A percentile compares a stretch with the other conserved stretches of the same genome.
These are phyloP conservation scores for Cladosporium sphaerospermum DNA, from an alignment of 2,329 filamentous ascomycete genomes.

Conservation along the genomic window DNA sequence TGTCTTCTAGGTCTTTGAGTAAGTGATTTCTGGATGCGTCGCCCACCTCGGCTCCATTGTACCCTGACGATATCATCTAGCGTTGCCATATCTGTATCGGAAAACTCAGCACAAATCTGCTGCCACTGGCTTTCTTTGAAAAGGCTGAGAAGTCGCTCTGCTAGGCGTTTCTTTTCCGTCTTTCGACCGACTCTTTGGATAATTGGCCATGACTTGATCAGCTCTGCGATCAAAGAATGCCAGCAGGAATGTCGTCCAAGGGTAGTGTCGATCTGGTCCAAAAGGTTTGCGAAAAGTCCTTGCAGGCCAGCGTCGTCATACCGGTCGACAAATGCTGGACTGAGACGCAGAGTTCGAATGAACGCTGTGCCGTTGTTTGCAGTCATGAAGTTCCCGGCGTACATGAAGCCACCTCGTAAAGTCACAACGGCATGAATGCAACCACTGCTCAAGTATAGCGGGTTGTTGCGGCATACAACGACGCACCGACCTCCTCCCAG, in stretches of 20 bases:
- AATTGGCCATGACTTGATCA: conserved; percentile 1
- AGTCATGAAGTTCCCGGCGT: conserved; percentile 6
- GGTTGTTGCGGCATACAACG: conserved; percentile 1
- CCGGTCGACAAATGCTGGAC: conserved; percentile 2
- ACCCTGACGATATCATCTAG: background rate
- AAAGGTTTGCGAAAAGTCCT: conserved; percentile 5
- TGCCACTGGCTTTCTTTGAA: conserved; percentile 3
- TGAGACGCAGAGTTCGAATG: conserved; percentile 6
- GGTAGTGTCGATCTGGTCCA: conserved; percentile 2
- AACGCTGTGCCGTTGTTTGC: background rate
- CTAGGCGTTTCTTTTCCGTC: conserved; percentile 7
- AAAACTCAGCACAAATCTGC: background rate
- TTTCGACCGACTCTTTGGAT: conserved; percentile 2
- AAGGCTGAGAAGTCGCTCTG: conserved; percentile 4
- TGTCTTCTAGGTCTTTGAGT: background rate
- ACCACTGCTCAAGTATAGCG: conserved; percentile 4
- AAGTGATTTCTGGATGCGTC: background rate
- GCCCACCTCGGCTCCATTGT: conserved; percentile 1
- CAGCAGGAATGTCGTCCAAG: conserved; percentile 4
- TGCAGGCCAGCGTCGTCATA: conserved; percentile 2
- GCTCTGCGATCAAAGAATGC: conserved; percentile 4
- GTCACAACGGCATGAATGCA: conserved; percentile 4
- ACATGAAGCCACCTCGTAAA: conserved; percentile 3
- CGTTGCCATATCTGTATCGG: conserved; percentile 2
- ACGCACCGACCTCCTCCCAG: background rate